Conservation (phyloP, 805 yeast species). For the Pichia manshurica region DNA sequence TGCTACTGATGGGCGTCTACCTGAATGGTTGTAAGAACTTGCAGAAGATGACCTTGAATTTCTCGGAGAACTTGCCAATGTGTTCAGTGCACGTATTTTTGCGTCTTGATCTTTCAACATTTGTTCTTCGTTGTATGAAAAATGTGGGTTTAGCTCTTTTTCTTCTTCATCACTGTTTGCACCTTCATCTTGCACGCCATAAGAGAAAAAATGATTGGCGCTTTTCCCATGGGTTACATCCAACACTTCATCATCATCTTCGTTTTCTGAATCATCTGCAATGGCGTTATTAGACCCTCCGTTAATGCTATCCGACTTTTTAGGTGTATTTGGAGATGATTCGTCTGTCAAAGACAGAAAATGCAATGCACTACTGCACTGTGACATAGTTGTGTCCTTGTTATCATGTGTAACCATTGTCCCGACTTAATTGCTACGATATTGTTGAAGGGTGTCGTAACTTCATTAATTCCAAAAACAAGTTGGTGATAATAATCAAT, state of each 20-base stretch:
- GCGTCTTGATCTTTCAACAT: constrained; percentile 62
- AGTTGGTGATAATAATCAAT: too few relatives aligned
- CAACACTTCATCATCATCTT: neutral
- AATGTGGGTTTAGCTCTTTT: constrained; percentile 39
- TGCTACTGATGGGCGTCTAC: constrained; percentile 32
- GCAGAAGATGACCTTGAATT: constrained; percentile 25
- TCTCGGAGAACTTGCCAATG: constrained; percentile 32
- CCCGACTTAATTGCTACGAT: neutral
- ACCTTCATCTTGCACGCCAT: constrained; percentile 14
- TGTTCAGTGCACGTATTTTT: constrained; percentile 53
- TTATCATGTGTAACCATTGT: neutral
- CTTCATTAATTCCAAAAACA: too few relatives aligned
- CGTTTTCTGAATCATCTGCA: neutral
- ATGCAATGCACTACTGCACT: neutral
- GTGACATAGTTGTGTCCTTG: neutral
- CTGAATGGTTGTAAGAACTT: constrained; percentile 10
- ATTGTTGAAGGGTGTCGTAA: too few relatives aligned
- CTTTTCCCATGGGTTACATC: neutral
- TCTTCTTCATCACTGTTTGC: constrained; percentile 11
- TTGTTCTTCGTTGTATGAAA: constrained; percentile 59
- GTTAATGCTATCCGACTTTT: neutral
- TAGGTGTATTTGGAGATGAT: neutral
- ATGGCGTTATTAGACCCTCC: neutral
- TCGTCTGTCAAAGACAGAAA: constrained; percentile 5
- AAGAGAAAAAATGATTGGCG: constrained; percentile 1